phyloP scores from a whole-genome alignment of 2,329 filamentous ascomycete genomes.

The Orbilia brochopaga region DNA sequence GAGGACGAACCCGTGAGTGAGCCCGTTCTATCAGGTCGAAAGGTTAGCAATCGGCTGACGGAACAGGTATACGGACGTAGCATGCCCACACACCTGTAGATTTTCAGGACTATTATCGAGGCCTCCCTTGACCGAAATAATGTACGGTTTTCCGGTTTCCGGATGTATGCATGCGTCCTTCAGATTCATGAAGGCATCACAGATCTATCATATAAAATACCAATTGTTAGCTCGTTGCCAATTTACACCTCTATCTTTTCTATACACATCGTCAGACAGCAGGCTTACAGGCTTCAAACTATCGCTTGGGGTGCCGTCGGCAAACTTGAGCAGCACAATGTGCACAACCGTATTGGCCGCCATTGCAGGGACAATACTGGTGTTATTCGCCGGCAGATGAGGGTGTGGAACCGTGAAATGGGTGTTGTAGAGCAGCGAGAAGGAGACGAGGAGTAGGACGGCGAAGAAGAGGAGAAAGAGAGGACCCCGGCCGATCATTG shows the following conservation, averaged over 20 bases:
- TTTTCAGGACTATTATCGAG: constrained; percentile 46
- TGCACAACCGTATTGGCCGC: constrained; percentile 29
- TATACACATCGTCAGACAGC: too few relatives aligned
- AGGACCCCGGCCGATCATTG: constrained; percentile 45
- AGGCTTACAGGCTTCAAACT: constrained; percentile 24
- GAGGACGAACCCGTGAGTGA: constrained; percentile 60
- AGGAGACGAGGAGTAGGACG: constrained; percentile 44
- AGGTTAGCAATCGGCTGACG: not conserved
- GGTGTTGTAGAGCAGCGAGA: constrained; percentile 47
- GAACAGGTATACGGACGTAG: not conserved
- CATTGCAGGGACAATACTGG: constrained; percentile 14
- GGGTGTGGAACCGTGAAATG: constrained; percentile 11
- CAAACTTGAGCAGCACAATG: constrained; percentile 43
- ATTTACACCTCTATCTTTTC: not conserved
- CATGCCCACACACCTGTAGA: constrained; percentile 13
- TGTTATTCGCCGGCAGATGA: constrained; percentile 4
- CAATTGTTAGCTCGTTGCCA: constrained; percentile 1
- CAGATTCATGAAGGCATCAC: constrained; percentile 41
- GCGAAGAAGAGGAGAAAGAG: constrained; percentile 49
- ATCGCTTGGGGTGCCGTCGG: constrained; percentile 10
- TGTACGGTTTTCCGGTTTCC: constrained; percentile 48
- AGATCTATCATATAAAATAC: constrained; percentile 14
- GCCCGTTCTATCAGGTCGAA: constrained; percentile 56
- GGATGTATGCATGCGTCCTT: constrained; percentile 44
- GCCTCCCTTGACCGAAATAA: constrained; percentile 49